Evolutionary conservation across 169 alveolate species (phyloP), one percentile per base, ranked within the genome.

Genomic region (Eimeria necatrix): DNA sequence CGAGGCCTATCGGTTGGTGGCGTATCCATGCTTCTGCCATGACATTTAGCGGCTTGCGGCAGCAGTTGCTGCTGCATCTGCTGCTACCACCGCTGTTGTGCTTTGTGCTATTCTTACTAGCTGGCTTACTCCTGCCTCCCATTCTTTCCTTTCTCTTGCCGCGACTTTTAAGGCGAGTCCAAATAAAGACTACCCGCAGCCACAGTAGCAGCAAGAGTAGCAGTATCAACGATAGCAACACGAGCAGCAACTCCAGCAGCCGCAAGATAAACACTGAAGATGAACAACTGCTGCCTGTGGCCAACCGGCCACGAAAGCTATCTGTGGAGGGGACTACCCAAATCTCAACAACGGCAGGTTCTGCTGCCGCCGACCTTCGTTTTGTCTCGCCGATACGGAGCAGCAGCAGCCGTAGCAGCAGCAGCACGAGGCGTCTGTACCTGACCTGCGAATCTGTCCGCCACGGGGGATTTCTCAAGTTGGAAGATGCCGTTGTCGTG

Each of bases 11-110:
- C 56, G 78, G 80, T 14, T 51, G 60, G 81, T 32, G 46, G 51
- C 59, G 18, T 59, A 32, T 10, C n/a, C 92, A 46, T 85, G 80
- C 81, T 20, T 76, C 92, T 59, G 80, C 64, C 70, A 85, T 85
- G 92, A 60, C 80, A 20, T 49, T n/a, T n/a, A 59, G 74, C 76
- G 71, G 80, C 76, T 59, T 85, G 92, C 76, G 51, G 81, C 92
- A 85, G 92, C 92, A 85, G 74, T 48, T 85, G 92, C 92, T 85
- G 92, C 80, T 85, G 92, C 92, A 85, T 46, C 78, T 85, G 61
- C 70, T 85, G 81, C 81, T 85, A 60, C 92, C 92, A 26, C 92
- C 92, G 80, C 24, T 85, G 92, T 80, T 85, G 48, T 85, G 80
- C 14, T 26, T 61, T 26, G 60, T 41, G 4, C 48, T 59, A 51